phyloP scores from a whole-genome alignment of 2,329 filamentous ascomycete species.

The Verruconis gallopava region DNA sequence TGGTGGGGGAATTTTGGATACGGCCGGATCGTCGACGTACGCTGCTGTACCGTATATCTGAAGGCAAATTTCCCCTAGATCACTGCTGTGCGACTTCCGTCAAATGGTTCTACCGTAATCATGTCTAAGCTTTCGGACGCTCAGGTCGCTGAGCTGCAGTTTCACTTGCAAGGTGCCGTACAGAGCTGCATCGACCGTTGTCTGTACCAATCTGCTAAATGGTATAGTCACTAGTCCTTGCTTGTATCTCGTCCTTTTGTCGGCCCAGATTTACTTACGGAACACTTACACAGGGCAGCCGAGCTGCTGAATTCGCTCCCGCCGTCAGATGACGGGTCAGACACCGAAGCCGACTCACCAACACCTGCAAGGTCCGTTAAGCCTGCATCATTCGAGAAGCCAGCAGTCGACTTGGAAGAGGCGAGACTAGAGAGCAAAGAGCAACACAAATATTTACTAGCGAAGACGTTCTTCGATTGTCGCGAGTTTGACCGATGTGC shows the following conservation, averaged over 20 bases:
- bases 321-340: constrained; percentile 39
- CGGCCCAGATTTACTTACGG: too few relatives aligned
- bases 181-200: constrained; percentile 89
- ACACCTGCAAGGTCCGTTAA: constrained; percentile 27
- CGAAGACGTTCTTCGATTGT: constrained; percentile 90
- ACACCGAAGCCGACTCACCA: constrained; percentile 45
- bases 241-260: too few relatives aligned
- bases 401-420: constrained; percentile 56
- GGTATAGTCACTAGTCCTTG: constrained; percentile 40
- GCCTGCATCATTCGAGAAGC: constrained; percentile 15
- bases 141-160: constrained; percentile 48
- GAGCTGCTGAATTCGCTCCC: constrained; percentile 81
- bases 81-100: too few relatives aligned
- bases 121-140: constrained; percentile 23
- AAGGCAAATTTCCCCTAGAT: too few relatives aligned
- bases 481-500: constrained; percentile 90
- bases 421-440: constrained; percentile 65
- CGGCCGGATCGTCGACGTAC: too few relatives aligned
- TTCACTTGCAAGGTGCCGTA: constrained; percentile 69
- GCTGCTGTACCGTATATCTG: too few relatives aligned
- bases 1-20: too few relatives aligned
- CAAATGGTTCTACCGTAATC: neutral
- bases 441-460: constrained; percentile 70
- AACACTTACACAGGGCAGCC: constrained; percentile 59
- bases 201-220: constrained; percentile 93